Base-by-base conservation (phyloP, 1,284 basidiomycete genomes). In the Ceraceosorus guamensis region DNA sequence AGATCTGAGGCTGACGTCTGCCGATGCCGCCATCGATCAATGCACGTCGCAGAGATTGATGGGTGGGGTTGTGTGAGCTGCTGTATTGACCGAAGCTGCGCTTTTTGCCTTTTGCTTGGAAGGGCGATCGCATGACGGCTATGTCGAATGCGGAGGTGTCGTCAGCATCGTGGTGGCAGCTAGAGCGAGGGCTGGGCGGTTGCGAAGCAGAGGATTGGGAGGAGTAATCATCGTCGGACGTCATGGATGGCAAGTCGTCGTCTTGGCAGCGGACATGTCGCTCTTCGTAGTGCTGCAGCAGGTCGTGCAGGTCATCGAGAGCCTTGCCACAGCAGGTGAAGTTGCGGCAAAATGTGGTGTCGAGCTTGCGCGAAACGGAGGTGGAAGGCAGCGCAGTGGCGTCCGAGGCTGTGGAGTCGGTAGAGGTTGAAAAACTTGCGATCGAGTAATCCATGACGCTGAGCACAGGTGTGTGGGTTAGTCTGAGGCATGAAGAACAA, bases 221-320 rank as follows among this genome's bases (percentile, higher is more conserved):
- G 8, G 68, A 65, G 50, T 66, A 55, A 24, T 68, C 67, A 55
- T 73, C 73, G 31, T 71, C 71, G 33, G 64, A 58, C 33, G 72
- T 62, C 63, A 66, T 65, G 33, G 65, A 62, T 24, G 62, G 60
- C 56, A 70, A 64, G 48, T 73, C 73, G 54, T 74, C 72, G 46
- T 72, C 73, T 33, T 76, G 72, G 55, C 73, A 73, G 24, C 67
- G 65, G 39, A 75, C 73, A 46, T 76, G 73, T 53, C 69, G 65
- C 44, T 75, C 73, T 52, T 76, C 73, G 61, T 76, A 76, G 55
- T 76, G 73, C 49, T 75, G 72, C 7, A 76, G 64, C 6, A 76
- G 65, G 50, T 76, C 73, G 58, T 76, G 73, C 2, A 76, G 59
- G 48, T 76, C 72, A 33, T 68, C 72, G 44, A 76, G 65, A 33